phyloP scores from a whole-genome alignment of 371 early-diverging fungal genomes.

The Apophysomyces elegans region DNA sequence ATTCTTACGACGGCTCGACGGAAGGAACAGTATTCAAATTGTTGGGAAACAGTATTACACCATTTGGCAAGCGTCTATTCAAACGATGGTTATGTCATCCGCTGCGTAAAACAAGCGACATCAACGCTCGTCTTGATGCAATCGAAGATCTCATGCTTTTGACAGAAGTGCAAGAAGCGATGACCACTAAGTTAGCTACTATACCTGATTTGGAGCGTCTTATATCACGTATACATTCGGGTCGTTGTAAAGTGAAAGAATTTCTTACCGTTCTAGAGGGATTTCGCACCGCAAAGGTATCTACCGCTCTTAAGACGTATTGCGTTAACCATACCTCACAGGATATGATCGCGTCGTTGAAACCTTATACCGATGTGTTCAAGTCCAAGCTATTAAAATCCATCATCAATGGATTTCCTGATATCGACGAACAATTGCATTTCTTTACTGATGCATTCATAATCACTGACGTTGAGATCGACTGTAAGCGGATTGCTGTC shows the following conservation, averaged over 20 bases:
- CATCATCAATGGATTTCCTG: constrained; percentile 56
- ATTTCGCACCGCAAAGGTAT: constrained; percentile 60
- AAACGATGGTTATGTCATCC: constrained; percentile 96
- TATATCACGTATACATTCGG: constrained; percentile 89
- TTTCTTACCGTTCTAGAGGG: constrained; percentile 69
- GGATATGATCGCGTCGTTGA: constrained; percentile 40
- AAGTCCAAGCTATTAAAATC: constrained; percentile 49
- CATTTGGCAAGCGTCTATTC: constrained; percentile 90
- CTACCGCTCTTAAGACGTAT: background rate
- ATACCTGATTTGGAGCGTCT: constrained; percentile 95
- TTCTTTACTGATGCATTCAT: constrained; percentile 80
- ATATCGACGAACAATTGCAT: constrained; percentile 55
- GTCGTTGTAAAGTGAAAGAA: constrained; percentile 78
- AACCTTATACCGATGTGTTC: constrained; percentile 37
- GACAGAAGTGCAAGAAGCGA: constrained; percentile 53
- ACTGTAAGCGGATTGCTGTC: constrained; percentile 33
- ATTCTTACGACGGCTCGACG: constrained; percentile 74
- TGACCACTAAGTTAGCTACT: constrained; percentile 32
- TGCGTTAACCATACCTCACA: background rate
- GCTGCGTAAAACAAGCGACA: constrained; percentile 68
- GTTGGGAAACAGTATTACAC: constrained; percentile 85
- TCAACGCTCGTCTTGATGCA: constrained; percentile 88
- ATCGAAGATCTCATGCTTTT: constrained; percentile 78
- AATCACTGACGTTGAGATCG: constrained; percentile 69
- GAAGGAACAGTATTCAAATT: constrained; percentile 89